Conservation (phyloP, 495 filamentous ascomycete genomes). For the Aspergillus nanangensis region DNA sequence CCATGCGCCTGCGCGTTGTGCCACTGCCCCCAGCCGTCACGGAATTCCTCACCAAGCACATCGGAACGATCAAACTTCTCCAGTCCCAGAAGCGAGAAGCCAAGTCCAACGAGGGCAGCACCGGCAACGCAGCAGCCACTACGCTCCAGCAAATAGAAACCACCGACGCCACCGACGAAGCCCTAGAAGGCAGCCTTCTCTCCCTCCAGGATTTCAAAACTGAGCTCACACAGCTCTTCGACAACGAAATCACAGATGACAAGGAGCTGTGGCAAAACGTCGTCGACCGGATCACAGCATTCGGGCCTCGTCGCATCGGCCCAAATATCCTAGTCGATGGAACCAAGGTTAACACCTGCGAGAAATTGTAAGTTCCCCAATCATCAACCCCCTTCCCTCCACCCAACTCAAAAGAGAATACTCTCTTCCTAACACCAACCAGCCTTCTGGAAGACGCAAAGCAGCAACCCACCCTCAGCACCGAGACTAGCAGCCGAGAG, state of each 20-base stretch:
- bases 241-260: constrained; percentile 53
- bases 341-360: constrained; percentile 66
- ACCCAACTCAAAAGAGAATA: neutral
- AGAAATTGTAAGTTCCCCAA: constrained; percentile 61
- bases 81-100: constrained; percentile 60
- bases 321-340: constrained; percentile 88
- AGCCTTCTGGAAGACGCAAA: constrained; percentile 39
- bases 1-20: constrained; percentile 69
- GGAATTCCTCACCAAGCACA: constrained; percentile 78
- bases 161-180: constrained; percentile 41
- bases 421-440: constrained; percentile 10
- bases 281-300: constrained; percentile 78
- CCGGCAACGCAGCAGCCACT: constrained; percentile 20
- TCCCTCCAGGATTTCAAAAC: constrained; percentile 70
- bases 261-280: constrained; percentile 72
- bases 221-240: constrained; percentile 63
- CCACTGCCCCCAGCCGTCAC: constrained; percentile 78
- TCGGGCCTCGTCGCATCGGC: constrained; percentile 80
- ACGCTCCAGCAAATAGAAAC: constrained; percentile 25
- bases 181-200: constrained; percentile 49
- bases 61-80: constrained; percentile 69
- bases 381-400: neutral
- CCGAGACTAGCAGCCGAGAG: constrained; percentile 34
- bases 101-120: constrained; percentile 28
- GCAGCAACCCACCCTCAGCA: constrained; percentile 19